Base-by-base conservation (phyloP, 768 basidiomycete genomes). In the Boletus eberwhitei region DNA sequence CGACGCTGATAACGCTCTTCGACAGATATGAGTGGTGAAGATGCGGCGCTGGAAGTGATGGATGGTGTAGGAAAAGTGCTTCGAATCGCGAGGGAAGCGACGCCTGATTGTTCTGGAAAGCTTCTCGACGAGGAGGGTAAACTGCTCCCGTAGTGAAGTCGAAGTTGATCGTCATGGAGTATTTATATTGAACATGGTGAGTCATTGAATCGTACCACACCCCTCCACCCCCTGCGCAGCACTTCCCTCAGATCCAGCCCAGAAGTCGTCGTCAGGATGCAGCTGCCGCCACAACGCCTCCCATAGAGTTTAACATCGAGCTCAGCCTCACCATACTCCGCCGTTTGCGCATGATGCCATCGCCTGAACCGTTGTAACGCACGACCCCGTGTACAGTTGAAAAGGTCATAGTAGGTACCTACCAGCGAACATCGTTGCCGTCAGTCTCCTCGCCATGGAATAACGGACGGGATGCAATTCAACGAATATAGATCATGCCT, bases 21-120 rank as follows among this genome's bases (percentile, higher is more conserved):
- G 2, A 31, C 46, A 70, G 70, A 69, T 21, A 70, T 73, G 68
- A 66, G 67, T 4, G 71, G 71, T 0, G 54, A 57, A 11, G 59
- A 59, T 41, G 70, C 69, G 12, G 26, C 53, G 4, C 46, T 71
- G 14, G 65, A 66, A 50, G 59, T 65, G 31, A 52, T 64, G 24
- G 66, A 66, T 53, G 64, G 69, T 48, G 69, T 69, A 5, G 36
- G 57, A 2, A 55, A 55, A 32, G 54, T 71, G 13, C 48, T 74
- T 26, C 64, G 63, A 22, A 34, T 70, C 8, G 58, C 70, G 32
- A 64, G 50, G 11, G 44, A 39, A 24, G 60, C 61, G 22, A 69
- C 63, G 22, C 35, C 44, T 11, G 57, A 63, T 43, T 57, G 65
- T 44, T 66, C 69, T 24, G 70, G 72, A 21, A 69, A 65, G 50